Conservation (phyloP, 2,329 filamentous ascomycete species). For the Fusarium duplospermum region DNA sequence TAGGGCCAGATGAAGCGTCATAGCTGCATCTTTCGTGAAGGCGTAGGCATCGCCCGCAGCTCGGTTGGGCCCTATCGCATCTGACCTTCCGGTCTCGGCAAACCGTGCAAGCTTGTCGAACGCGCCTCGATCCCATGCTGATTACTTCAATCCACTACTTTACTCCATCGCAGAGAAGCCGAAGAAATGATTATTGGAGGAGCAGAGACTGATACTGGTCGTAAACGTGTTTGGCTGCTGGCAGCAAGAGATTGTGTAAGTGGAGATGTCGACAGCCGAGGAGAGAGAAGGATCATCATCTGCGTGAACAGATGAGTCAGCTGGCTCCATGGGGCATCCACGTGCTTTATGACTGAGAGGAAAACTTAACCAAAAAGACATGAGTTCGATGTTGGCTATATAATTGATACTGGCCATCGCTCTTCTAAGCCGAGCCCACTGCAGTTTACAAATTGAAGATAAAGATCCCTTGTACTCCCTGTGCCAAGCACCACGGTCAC, state of each 20-base stretch:
- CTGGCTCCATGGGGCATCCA: neutral
- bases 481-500: neutral
- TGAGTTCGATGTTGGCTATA: too few species aligned
- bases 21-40: neutral
- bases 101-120: neutral
- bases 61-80: neutral
- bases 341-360: neutral
- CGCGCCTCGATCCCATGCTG: neutral
- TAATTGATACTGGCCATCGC: rapidly evolving
- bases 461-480: neutral
- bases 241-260: neutral
- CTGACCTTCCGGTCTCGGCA: neutral
- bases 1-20: neutral
- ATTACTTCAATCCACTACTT: neutral
- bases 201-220: neutral
- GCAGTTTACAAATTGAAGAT: neutral
- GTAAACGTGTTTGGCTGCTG: neutral
- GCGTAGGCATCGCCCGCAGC: neutral
- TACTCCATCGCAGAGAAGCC: neutral
- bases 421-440: neutral
- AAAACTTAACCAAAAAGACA: neutral
- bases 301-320: neutral
- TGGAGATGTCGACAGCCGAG: neutral
- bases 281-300: neutral
- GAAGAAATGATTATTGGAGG: neutral